Evolutionary conservation across 2,329 filamentous ascomycete genomes (phyloP).

Genomic region (Cadophora gregata): DNA sequence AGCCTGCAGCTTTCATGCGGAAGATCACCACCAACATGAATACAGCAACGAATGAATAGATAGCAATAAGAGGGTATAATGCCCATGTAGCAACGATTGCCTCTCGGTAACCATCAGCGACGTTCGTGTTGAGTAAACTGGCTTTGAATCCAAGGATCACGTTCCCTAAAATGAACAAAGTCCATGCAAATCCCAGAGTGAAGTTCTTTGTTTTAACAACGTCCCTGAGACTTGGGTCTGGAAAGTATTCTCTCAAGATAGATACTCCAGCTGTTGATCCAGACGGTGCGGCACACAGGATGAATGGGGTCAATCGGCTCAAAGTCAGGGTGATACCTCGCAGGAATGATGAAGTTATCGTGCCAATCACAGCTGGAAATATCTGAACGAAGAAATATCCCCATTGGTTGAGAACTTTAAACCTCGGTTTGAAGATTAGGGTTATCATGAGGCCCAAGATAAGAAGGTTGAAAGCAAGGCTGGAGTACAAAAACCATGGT

Average conservation of each 20-base stretch:
- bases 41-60: neutral
- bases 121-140: conserved; percentile 2
- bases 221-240: neutral
- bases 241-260: conserved; percentile 7
- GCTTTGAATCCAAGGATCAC: conserved; percentile 6
- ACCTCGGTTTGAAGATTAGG: conserved; percentile 1
- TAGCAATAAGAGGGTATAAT: conserved; percentile 4
- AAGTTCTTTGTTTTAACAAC: neutral
- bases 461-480: conserved; percentile 2
- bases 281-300: neutral
- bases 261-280: neutral
- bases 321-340: conserved; percentile 5
- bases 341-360: conserved; percentile 3
- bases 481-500: neutral
- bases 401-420: conserved; percentile 9
- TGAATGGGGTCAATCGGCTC: conserved; percentile 11
- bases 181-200: conserved; percentile 1
- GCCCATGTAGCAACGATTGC: conserved; percentile 6
- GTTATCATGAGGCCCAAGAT: conserved; percentile 3
- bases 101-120: neutral
- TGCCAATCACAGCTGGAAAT: conserved; percentile 6
- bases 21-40: conserved; percentile 10
- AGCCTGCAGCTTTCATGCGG: neutral
- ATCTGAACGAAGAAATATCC: conserved; percentile 16
- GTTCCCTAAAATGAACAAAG: neutral